Percentiles rank a stretch among this genome's conserved stretches.
These are phyloP conservation scores for Populus alba DNA, from an alignment of 345 rosid species.

Conservation along the genomic window DNA sequence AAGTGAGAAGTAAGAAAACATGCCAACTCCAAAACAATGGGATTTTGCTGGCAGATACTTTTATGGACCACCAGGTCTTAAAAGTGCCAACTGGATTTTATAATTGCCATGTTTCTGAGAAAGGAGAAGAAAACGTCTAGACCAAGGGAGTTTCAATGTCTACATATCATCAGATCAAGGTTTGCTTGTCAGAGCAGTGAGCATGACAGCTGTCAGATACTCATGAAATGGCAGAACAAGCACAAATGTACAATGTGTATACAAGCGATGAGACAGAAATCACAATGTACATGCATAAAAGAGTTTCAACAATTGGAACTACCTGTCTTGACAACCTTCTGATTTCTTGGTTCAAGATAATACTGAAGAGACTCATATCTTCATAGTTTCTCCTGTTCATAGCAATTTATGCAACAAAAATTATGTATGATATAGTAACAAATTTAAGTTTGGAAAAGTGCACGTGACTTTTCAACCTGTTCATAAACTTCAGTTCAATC, in stretches of 20 bases:
- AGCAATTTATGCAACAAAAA: conserved; percentile 16
- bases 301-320: background rate
- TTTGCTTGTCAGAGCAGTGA: too few relatives aligned
- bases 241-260: background rate
- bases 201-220: too few relatives aligned
- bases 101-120: background rate
- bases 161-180: background rate
- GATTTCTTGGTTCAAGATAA: conserved; percentile 94
- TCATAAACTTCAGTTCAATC: conserved; percentile 85
- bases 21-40: background rate
- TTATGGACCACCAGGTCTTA: background rate
- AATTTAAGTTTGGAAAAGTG: background rate
- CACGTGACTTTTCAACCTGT: conserved; percentile 51
- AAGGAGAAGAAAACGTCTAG: background rate
- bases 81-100: background rate
- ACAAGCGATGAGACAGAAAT: background rate
- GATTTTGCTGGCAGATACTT: background rate
- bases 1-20: background rate
- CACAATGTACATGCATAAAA: too few relatives aligned
- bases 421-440: conserved; percentile 6
- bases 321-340: conserved; percentile 87
- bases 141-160: background rate
- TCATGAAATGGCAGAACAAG: too few relatives aligned
- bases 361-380: conserved; percentile 76
- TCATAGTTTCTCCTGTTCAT: conserved; percentile 74